A percentile compares a stretch with the other conserved stretches of the same genome.
phyloP scores from a whole-genome alignment of 768 basidiomycete species.

The Lactarius sp. region DNA sequence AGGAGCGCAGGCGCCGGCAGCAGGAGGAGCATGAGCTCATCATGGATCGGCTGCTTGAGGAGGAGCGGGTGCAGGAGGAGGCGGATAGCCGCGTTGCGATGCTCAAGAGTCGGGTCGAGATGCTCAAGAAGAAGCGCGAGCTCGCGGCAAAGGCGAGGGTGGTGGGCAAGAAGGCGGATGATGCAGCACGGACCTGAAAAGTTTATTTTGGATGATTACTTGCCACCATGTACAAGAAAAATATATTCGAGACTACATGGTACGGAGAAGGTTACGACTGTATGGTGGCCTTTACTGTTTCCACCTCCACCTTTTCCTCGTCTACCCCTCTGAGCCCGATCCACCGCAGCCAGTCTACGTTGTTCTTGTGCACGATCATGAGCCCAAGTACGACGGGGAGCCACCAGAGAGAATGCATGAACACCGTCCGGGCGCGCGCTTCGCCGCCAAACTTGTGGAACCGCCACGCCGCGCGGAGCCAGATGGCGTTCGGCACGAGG shows the following conservation, averaged over 20 bases:
- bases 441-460: constrained; percentile 74
- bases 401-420: constrained; percentile 84
- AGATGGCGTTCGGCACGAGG: constrained; percentile 68
- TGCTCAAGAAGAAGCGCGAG: constrained; percentile 46
- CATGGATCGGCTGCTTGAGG: constrained; percentile 79
- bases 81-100: constrained; percentile 68
- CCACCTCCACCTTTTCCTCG: constrained; percentile 5
- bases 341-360: constrained; percentile 72
- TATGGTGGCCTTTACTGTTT: neutral
- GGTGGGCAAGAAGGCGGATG: constrained; percentile 9
- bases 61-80: constrained; percentile 84
- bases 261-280: neutral
- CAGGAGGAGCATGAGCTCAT: constrained; percentile 76
- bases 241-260: neutral
- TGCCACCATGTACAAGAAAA: neutral
- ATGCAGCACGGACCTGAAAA: constrained; percentile 8
- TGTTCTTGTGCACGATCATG: constrained; percentile 94
- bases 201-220: neutral
- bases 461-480: constrained; percentile 59
- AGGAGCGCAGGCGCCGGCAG: constrained; percentile 47
- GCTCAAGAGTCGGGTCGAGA: constrained; percentile 63
- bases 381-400: constrained; percentile 82
- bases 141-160: constrained; percentile 23
- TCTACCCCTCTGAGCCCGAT: constrained; percentile 35
- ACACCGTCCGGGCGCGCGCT: constrained; percentile 71